Evolutionary conservation across 768 basidiomycete species (phyloP).

Genomic region (Lactarius vividus): DNA sequence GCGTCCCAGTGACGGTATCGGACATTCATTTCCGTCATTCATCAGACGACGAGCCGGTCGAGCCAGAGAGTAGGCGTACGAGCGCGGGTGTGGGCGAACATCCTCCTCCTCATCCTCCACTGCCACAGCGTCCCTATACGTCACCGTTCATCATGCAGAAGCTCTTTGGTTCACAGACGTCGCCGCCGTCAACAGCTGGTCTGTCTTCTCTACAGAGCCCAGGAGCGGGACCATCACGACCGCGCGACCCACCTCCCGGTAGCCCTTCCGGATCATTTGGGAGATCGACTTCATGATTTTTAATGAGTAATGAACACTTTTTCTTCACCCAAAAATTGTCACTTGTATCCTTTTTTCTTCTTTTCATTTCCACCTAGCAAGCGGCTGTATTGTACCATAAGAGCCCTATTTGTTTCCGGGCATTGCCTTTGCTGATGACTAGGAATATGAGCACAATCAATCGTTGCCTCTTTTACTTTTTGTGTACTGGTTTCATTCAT

Average conservation of each 20-base stretch:
- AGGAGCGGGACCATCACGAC: constrained; percentile 20
- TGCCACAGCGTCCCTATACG: constrained; percentile 28
- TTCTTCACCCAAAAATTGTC: background rate
- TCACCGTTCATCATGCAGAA: constrained; percentile 38
- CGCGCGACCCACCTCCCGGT: constrained; percentile 7
- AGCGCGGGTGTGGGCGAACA: constrained; percentile 26
- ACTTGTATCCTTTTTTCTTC: background rate
- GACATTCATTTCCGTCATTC: constrained; percentile 40
- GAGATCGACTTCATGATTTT: constrained; percentile 13
- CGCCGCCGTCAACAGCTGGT: constrained; percentile 7
- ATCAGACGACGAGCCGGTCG: constrained; percentile 30
- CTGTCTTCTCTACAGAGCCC: constrained; percentile 11
- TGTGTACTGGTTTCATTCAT: background rate
- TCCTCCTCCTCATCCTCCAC: constrained; percentile 33
- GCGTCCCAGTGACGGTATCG: constrained; percentile 36
- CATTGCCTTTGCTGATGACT: constrained; percentile 7
- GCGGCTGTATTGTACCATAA: constrained; percentile 4
- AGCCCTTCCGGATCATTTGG: constrained; percentile 5
- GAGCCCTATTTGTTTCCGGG: constrained; percentile 21
- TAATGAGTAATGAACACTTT: constrained; percentile 10
- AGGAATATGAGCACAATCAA: background rate
- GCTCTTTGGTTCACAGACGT: constrained; percentile 30
- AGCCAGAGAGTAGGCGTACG: constrained; percentile 30
- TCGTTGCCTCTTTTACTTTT: background rate
- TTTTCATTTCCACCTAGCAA: constrained; percentile 6